Percentiles rank a stretch among this genome's conserved stretches.
phyloP scores from a whole-genome alignment of 2,329 filamentous ascomycete genomes.

The Aaosphaeria pasadenensis region DNA sequence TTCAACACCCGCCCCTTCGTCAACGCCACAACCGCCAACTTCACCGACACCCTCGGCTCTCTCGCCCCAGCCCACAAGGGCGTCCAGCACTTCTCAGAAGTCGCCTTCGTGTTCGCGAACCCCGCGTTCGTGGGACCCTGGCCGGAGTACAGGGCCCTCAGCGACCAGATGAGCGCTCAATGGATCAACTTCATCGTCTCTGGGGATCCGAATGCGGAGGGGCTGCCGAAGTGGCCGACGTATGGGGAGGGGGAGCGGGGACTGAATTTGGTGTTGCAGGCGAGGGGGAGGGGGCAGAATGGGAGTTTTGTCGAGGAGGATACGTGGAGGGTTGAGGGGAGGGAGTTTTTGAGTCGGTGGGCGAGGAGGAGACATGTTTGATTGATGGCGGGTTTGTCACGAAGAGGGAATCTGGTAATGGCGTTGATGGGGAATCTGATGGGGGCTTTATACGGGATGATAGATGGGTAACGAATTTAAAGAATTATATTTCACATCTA shows the following conservation, averaged over 20 bases:
- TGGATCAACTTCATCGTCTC: conserved; percentile 47
- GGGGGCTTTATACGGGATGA: too few species aligned
- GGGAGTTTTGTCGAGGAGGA: conserved; percentile 43
- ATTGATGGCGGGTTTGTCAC: not conserved
- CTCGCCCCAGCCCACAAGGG: conserved; percentile 42
- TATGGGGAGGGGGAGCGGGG: conserved; percentile 38
- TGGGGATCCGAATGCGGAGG: conserved; percentile 37
- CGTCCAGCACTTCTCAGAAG: conserved; percentile 54
- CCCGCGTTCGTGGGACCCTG: conserved; percentile 36
- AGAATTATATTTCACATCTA: too few species aligned
- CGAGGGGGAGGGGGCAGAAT: conserved; percentile 37
- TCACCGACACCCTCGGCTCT: conserved; percentile 45
- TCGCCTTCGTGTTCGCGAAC: conserved; percentile 48
- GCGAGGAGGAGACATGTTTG: conserved; percentile 37
- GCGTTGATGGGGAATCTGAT: too few species aligned
- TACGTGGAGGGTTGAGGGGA: conserved; percentile 44
- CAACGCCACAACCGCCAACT: conserved; percentile 20
- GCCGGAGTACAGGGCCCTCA: conserved; percentile 39
- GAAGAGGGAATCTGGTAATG: too few species aligned
- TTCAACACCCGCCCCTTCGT: conserved; percentile 51
- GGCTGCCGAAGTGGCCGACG: conserved; percentile 38
- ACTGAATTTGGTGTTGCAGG: conserved; percentile 46
- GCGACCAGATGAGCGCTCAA: conserved; percentile 43
- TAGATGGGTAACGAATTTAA: too few species aligned
- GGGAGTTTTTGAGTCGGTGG: conserved; percentile 36